Evolutionary conservation across 306 rosid species (phyloP).

Genomic region (Comarum palustre): DNA sequence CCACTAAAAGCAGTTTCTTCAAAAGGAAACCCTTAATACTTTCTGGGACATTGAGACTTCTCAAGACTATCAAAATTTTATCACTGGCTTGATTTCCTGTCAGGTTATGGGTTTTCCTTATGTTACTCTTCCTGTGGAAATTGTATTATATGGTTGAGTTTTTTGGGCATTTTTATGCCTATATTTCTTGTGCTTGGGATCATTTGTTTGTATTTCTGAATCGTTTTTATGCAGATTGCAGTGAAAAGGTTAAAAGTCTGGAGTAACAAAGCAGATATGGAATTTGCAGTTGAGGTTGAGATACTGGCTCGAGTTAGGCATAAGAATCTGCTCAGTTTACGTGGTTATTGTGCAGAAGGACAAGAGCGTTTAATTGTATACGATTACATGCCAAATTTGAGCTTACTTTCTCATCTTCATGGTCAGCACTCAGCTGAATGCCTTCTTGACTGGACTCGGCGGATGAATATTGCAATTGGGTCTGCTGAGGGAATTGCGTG

Average conservation of each 20-base stretch:
- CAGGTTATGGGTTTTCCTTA: not conserved
- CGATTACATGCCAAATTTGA: conserved; percentile 89
- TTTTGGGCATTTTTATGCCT: not conserved
- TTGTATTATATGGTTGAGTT: not conserved
- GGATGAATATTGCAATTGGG: conserved; percentile 82
- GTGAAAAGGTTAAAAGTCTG: conserved; percentile 92
- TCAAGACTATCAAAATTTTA: not conserved
- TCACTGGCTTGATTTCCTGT: not conserved
- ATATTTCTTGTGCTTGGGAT: not conserved
- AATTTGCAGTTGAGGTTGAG: conserved; percentile 93
- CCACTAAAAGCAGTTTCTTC: not conserved
- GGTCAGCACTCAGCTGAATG: conserved; percentile 88
- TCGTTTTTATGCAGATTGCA: conserved; percentile 57
- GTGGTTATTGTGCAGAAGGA: conserved; percentile 97
- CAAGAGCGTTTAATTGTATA: conserved; percentile 90
- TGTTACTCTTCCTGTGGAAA: not conserved
- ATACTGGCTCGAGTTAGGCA: conserved; percentile 90
- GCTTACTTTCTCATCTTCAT: conserved; percentile 92
- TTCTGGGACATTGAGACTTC: not conserved
- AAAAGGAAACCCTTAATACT: not conserved
- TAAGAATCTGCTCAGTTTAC: conserved; percentile 89
- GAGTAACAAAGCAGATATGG: conserved; percentile 95
- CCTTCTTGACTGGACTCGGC: conserved; percentile 80
- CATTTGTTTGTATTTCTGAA: conserved; percentile 19
- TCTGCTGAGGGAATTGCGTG: conserved; percentile 91